These are phyloP conservation scores for Inga leiocalycina DNA, from an alignment of 306 rosid genomes.

Conservation along the genomic window DNA sequence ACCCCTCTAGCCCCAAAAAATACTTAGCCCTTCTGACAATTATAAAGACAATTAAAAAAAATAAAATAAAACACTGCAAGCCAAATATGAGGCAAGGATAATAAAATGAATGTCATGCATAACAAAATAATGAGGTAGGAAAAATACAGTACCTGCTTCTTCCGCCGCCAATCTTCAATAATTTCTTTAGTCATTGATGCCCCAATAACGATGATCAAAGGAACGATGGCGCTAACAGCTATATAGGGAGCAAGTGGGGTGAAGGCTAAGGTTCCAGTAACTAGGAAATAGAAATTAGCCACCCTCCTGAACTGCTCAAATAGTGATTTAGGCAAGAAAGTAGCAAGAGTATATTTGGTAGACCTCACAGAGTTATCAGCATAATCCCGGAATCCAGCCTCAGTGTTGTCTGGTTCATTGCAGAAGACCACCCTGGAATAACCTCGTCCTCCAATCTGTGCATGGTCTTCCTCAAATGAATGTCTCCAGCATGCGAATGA, in stretches of 20 bases:
- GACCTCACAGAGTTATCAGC: slow-evolving; percentile 71
- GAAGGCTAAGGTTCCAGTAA: slow-evolving; percentile 72
- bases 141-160: slow-evolving; percentile 70
- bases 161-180: slow-evolving; percentile 79
- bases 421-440: slow-evolving; percentile 77
- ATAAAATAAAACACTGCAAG: neutral
- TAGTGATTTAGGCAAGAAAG: slow-evolving; percentile 89
- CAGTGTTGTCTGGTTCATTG: slow-evolving; percentile 67
- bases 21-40: neutral
- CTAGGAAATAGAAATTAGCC: slow-evolving; percentile 88
- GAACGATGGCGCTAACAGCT: slow-evolving; percentile 82
- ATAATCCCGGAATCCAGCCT: slow-evolving; percentile 58
- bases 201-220: slow-evolving; percentile 60
- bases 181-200: slow-evolving; percentile 88
- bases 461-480: slow-evolving; percentile 64
- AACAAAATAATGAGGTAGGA: slow-evolving; percentile 16
- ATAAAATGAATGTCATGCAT: slow-evolving; percentile 16
- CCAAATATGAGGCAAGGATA: neutral
- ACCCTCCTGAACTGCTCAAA: slow-evolving; percentile 99
- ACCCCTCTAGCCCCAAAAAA: neutral
- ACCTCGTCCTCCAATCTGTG: slow-evolving; percentile 78
- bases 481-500: slow-evolving; percentile 70
- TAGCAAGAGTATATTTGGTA: slow-evolving; percentile 74
- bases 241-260: slow-evolving; percentile 81
- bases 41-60: neutral